Base-by-base conservation (phyloP, 2,329 filamentous ascomycete genomes). In the Paraphaeosphaeria minitans region DNA sequence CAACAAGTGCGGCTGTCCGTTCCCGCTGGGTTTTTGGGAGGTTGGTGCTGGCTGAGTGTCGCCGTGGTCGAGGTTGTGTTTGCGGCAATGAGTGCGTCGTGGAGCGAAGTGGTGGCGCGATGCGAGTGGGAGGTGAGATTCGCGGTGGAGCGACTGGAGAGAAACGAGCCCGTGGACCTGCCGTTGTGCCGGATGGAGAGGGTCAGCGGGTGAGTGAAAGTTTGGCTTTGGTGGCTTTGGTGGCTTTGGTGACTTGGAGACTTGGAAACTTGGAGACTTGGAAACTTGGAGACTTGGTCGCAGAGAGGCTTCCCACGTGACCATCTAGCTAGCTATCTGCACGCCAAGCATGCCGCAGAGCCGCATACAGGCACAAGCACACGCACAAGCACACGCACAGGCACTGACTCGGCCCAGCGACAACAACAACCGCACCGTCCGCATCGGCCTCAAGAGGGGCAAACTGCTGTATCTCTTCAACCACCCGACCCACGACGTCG, bases 401-500 rank as follows among this genome's bases (percentile, higher is more conserved):
- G 65, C 57, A 63, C 63, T 46, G 45, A 53, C 50, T 43, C 39
- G 37, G n/a, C 22, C 46, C 27, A 48, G 27, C 19, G 12, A 21
- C 55, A 64, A 61, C 37, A 24, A 60, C 47, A 27, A 57, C 41
- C n/a, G 47, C 45, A 66, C 63, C 37, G 56, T 63, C n/a, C 64
- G 61, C 55, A 62, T 67, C 37, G 65, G 63, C 43, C 62, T 69
- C 56, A 66, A 66, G 55, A 51, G 66, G 27, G 64, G 64, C 41
- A 68, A 66, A 59, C 64, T 68, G 24, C 56, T 66, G 35, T 66
- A 66, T 59, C 51, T 66, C 51, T 68, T 68, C 65, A 64, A 63
- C 54, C 66, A 63, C 41, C 60, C 66, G 24, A 45, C 33, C 61
- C 64, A 68, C 64, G 57, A 65, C 64, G 62, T 68, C 59, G 62